phyloP scores from a whole-genome alignment of 495 filamentous ascomycete genomes.

The Aspergillus indologenus region DNA sequence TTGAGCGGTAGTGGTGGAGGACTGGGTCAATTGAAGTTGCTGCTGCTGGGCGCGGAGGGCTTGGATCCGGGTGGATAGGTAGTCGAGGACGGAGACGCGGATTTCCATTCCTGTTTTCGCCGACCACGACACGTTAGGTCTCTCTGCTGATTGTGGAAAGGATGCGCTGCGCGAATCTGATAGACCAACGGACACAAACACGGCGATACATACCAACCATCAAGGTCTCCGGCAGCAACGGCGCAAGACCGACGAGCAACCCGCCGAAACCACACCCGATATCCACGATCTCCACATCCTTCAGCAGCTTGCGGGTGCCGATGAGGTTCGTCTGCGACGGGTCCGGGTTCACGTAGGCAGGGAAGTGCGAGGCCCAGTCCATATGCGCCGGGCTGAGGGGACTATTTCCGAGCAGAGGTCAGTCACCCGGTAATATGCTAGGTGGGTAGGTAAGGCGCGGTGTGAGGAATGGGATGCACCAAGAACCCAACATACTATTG shows the following conservation, averaged over 20 bases:
- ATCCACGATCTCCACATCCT: slow-evolving; percentile 87
- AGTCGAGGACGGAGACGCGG: slow-evolving; percentile 81
- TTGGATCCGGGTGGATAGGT: slow-evolving; percentile 78
- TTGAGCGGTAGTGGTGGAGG: slow-evolving; percentile 12
- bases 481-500: slow-evolving; percentile 71
- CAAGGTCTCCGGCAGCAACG: slow-evolving; percentile 74
- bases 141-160: neutral
- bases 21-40: slow-evolving; percentile 28
- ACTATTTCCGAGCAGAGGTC: slow-evolving; percentile 45
- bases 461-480: slow-evolving; percentile 2
- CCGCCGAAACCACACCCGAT: slow-evolving; percentile 97
- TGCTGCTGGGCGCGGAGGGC: slow-evolving; percentile 70
- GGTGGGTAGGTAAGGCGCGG: neutral
- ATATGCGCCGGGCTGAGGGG: slow-evolving; percentile 78
- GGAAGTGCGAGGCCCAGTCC: slow-evolving; percentile 87
- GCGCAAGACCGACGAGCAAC: slow-evolving; percentile 79
- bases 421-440: neutral
- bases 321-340: slow-evolving; percentile 30
- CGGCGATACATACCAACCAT: slow-evolving; percentile 60
- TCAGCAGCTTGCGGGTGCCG: slow-evolving; percentile 47
- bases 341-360: slow-evolving; percentile 56
- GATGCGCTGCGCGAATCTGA: too few relatives aligned
- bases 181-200: neutral
- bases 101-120: slow-evolving; percentile 73
- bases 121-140: neutral